A percentile compares a stretch with the other conserved stretches of the same genome.
Conservation (phyloP, 345 rosid species). For the Euphorbia tirucalli region DNA sequence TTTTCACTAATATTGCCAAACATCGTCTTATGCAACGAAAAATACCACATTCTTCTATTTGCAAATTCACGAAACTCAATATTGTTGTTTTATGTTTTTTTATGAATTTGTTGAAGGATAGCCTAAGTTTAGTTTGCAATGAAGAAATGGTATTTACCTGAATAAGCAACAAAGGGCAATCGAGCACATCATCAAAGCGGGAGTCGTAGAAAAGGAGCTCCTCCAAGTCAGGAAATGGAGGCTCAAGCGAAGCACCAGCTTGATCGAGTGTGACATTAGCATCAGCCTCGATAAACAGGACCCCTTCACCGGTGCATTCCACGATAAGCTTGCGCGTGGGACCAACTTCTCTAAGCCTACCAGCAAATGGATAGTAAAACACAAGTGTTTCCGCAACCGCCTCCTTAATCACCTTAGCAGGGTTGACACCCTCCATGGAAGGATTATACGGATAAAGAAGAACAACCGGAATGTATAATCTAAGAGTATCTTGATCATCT, state of each 20-base stretch:
- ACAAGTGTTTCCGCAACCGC: constrained; percentile 8
- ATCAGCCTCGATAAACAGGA: constrained; percentile 13
- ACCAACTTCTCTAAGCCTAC: constrained; percentile 10
- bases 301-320: constrained; percentile 7
- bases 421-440: constrained; percentile 5
- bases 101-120: too few species aligned
- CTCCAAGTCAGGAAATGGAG: constrained; percentile 10
- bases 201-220: constrained; percentile 8
- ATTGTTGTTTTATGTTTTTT: too few species aligned
- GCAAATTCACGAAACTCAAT: neutral
- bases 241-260: neutral
- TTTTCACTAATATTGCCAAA: too few species aligned
- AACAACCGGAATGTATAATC: neutral
- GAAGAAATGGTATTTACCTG: constrained; percentile 5
- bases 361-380: constrained; percentile 14
- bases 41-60: neutral
- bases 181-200: neutral
- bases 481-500: constrained; percentile 7
- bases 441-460: neutral
- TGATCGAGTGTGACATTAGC: constrained; percentile 10
- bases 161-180: constrained; percentile 11
- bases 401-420: neutral
- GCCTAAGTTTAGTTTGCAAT: too few species aligned
- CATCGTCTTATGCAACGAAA: too few species aligned
- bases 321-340: constrained; percentile 2